phyloP scores from a whole-genome alignment of 2,329 filamentous ascomycete genomes.

The Tolypocladium cylindrosporum region DNA sequence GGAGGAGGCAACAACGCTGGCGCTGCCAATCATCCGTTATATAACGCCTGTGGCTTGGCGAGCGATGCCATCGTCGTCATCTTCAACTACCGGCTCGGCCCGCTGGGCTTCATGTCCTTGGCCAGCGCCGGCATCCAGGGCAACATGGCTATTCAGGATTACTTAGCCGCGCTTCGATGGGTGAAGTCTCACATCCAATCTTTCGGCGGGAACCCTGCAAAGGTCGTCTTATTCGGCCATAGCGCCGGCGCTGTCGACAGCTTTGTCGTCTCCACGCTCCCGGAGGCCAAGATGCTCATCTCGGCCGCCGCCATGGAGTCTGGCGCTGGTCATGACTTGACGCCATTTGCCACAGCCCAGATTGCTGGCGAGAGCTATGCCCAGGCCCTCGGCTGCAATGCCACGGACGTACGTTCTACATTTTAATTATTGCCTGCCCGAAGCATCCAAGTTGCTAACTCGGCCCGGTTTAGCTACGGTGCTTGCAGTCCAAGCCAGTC shows the following conservation, averaged over 20 bases:
- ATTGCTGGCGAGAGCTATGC: not conserved
- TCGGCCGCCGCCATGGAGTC: not conserved
- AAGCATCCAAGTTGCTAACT: not conserved
- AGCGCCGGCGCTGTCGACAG: not conserved
- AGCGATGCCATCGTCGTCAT: not conserved
- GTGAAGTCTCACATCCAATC: not conserved
- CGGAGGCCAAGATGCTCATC: not conserved
- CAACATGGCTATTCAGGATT: not conserved
- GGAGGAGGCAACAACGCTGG: not conserved
- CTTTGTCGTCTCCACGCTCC: not conserved
- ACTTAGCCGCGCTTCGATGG: not conserved
- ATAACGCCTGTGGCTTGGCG: not conserved
- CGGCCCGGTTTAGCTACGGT: not conserved
- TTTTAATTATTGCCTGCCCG: not conserved
- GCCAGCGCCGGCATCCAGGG: not conserved
- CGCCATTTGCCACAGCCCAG: not conserved
- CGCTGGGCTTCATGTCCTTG: not conserved
- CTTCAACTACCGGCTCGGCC: not conserved
- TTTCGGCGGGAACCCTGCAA: not conserved
- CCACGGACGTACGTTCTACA: not conserved
- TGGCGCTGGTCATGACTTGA: not conserved
- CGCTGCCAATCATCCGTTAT: not conserved
- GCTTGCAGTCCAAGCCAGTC: not conserved
- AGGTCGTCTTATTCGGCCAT: not conserved
- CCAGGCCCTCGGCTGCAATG: not conserved